Percentiles rank a stretch among this genome's conserved stretches.
phyloP scores from a whole-genome alignment of 2,329 filamentous ascomycete species.

The Pyrenophora teres region DNA sequence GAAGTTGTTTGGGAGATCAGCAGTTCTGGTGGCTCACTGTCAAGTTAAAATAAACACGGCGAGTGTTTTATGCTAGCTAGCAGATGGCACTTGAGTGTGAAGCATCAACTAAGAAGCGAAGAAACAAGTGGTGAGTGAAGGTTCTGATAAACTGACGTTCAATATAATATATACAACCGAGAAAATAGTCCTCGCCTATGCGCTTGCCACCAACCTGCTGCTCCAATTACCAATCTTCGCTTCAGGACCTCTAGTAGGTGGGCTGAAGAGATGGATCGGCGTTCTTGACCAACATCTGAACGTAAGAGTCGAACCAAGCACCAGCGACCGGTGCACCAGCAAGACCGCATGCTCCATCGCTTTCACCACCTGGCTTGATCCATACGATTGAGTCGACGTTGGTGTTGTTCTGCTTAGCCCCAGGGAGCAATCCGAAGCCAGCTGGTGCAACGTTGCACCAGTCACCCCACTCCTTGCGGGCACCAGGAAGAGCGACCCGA shows the following conservation, averaged over 20 bases:
- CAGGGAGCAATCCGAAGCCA: slow-evolving; percentile 29
- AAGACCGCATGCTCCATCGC: slow-evolving; percentile 33
- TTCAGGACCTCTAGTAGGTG: slow-evolving; percentile 16
- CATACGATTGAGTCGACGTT: slow-evolving; percentile 37
- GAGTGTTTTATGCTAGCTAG: no score
- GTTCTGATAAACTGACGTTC: no score
- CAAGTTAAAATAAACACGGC: no score
- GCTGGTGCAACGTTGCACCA: slow-evolving; percentile 36
- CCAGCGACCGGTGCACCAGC: slow-evolving; percentile 33
- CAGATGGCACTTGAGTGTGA: no score
- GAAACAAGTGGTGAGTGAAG: no score
- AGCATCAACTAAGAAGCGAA: no score
- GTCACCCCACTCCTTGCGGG: slow-evolving; percentile 33
- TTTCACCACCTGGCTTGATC: slow-evolving; percentile 40
- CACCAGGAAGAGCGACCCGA: slow-evolving; percentile 30
- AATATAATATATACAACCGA: no score
- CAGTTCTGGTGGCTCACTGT: no score
- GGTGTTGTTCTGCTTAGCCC: slow-evolving; percentile 26
- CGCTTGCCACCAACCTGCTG: no score
- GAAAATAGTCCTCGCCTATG: no score
- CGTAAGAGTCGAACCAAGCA: slow-evolving; percentile 37
- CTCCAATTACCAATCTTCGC: no score
- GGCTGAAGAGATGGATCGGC: slow-evolving; percentile 29
- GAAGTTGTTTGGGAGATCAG: no score
- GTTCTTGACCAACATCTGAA: slow-evolving; percentile 36